Evolutionary conservation across 345 rosid genomes (phyloP), one percentile per base, ranked within the genome.

Genomic region (Salix purpurea): DNA sequence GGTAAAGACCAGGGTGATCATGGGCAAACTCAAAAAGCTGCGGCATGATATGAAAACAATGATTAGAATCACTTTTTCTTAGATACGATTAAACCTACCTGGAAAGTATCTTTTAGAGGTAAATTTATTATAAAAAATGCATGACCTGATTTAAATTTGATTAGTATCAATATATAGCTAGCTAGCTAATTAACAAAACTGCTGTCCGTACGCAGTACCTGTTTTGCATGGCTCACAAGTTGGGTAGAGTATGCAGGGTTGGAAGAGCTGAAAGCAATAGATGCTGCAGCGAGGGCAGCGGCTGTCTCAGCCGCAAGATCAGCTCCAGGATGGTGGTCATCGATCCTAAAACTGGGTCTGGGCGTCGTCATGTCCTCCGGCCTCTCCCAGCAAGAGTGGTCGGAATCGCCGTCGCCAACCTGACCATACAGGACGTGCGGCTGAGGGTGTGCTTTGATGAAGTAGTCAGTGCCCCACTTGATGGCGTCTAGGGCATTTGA

Each of bases 391-490:
- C 95, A 89, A 1, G 75, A 78, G 14, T 91, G 93, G 77, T 91
- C 95, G 6, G 78, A 48, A 62, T 69, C 50, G 0, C 81, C 90
- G 1, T 86, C 89, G 0, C 91, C 92, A 4, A 90, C 90, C 30
- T 80, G 73, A 13, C 64, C 86, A 24, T 83, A 89, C 23, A 92
- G 76, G 0, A 85, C 78, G 26, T 86, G 34, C 0, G 91, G 79
- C 64, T 83, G 68, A 0, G 94, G 85, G 69, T 87, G 90, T 0
- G 92, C 91, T 76, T 88, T 86, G 67, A 92, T 70, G 66, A 91
- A 76, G 84, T 87, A 89, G 68, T 91, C 91, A 0, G 92, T 86
- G 30, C 88, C 91, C 97, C 94, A 90, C 30, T 42, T 79, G 32
- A 90, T 42, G 66, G 97, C 88, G 1, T 18, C 73, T 7, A 85